A percentile compares a stretch with the other conserved stretches of the same genome.
Evolutionary conservation across 345 rosid genomes (phyloP).

Genomic region (Acer yangbiense): DNA sequence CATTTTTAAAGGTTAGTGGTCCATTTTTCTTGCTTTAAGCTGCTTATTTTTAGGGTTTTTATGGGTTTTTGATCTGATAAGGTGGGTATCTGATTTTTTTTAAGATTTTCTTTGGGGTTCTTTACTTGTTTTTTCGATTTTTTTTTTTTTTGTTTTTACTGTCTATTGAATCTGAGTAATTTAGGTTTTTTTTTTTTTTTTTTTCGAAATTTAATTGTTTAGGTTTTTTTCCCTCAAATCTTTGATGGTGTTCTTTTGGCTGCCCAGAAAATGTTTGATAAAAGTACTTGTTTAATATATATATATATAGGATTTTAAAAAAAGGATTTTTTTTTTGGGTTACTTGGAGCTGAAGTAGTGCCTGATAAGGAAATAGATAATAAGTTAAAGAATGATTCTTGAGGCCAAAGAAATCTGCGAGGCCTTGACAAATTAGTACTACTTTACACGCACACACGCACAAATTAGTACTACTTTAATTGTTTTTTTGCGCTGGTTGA

Average conservation of each 20-base stretch:
- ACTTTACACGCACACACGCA: too few relatives aligned
- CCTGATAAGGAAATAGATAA: not conserved
- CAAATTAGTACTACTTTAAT: not conserved
- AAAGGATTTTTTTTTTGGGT: not conserved
- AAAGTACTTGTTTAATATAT: not conserved
- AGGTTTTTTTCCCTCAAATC: not conserved
- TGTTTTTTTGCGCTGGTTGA: not conserved
- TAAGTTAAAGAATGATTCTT: not conserved
- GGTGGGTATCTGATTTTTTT: not conserved
- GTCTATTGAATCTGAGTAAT: not conserved
- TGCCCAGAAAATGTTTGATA: not conserved
- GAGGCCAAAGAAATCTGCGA: not conserved
- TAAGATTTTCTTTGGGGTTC: too few relatives aligned
- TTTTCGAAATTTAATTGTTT: not conserved
- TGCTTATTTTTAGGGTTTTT: not conserved
- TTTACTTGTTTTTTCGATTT: not conserved
- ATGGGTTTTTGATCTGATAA: not conserved
- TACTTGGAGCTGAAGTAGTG: conserved; percentile 15
- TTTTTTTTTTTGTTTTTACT: not conserved
- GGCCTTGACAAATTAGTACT: not conserved
- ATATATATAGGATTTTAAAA: not conserved
- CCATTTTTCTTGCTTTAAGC: not conserved
- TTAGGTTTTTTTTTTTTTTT: not conserved
- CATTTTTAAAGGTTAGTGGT: conserved; percentile 40
- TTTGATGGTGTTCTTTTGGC: not conserved